Base-by-base conservation (phyloP, 208 protist species). In the Lotmaria passim region DNA sequence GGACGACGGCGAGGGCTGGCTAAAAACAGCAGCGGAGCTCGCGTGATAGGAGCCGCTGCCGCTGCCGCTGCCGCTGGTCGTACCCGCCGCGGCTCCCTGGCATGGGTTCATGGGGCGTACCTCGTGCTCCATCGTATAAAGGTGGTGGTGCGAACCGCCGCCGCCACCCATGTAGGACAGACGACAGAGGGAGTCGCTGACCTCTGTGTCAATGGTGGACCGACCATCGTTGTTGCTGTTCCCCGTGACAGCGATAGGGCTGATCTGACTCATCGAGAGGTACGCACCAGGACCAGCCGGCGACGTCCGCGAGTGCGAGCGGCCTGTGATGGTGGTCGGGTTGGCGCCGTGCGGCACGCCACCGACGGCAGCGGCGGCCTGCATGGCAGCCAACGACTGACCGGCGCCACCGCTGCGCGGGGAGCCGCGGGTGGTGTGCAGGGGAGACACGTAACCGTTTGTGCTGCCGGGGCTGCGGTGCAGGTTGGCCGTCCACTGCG, bases 181-280 rank as follows among this genome's bases (percentile, higher is more conserved):
- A 12, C 84, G 81, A 21, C 72, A 64, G 41, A 95, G 79, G 3
- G 86, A 91, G 64, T 93, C 81, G 43, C 78, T 82, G 52, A 95
- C 86, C 30, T 95, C 86, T 30, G 88, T 91, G 74, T 95, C 89
- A 52, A 95, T 95, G 3, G 86, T 95, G 56, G 70, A 82, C 26
- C 89, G 83, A 3, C 86, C 89, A 51, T 86, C 85, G 39, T 36
- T 74, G 50, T 47, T 73, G 50, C 17, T 59, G 69, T 55, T n/a
- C n/a, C n/a, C n/a, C n/a, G n/a, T 56, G 30, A 28, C 23, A 14
- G 30, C 38, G 30, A 41, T 56, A 50, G 59, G 48, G 36, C 60
- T 43, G 31, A 69, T 14, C 19, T 70, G 52, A 33, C 46, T 63
- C n/a, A 66, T 58, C 34, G 55, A 50, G 12, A 60, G 33, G 48